Evolutionary conservation across 2,329 filamentous ascomycete genomes (phyloP).

Genomic region (Talaromyces atroroseus): DNA sequence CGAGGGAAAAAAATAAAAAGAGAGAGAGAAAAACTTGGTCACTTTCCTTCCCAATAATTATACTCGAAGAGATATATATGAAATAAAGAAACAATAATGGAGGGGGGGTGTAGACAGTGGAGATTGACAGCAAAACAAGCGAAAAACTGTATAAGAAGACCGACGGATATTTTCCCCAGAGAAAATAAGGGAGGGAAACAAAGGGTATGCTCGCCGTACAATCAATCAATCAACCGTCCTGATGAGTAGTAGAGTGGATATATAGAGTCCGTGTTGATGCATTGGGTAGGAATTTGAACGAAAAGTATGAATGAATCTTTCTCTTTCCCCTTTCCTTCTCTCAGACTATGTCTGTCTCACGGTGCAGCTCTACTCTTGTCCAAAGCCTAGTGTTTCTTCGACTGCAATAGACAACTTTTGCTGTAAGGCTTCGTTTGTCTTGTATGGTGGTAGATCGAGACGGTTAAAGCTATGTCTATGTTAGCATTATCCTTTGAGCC

Average conservation of each 20-base stretch:
- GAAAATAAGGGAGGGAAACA: neutral
- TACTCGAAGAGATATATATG: neutral
- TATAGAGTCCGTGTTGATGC: neutral
- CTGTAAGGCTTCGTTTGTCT: constrained; percentile 76
- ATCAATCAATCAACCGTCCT: neutral
- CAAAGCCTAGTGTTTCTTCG: constrained; percentile 97
- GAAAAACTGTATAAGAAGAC: neutral
- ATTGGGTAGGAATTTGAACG: neutral
- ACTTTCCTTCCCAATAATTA: neutral
- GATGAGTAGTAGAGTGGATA: neutral
- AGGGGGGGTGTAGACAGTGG: neutral
- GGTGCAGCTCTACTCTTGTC: constrained; percentile 70
- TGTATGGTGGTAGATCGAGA: constrained; percentile 89
- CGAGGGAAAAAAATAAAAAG: neutral
- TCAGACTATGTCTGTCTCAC: neutral
- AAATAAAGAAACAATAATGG: neutral
- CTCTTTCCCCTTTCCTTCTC: neutral
- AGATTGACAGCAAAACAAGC: neutral
- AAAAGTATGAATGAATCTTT: neutral
- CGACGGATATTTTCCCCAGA: neutral
- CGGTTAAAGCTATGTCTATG: constrained; percentile 74
- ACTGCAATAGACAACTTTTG: constrained; percentile 93
- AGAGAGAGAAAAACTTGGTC: neutral
- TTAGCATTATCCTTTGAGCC: constrained; percentile 17
- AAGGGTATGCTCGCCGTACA: constrained; percentile 6